phyloP scores from a whole-genome alignment of 2,329 filamentous ascomycete genomes.

The Ophiostoma sp. region DNA sequence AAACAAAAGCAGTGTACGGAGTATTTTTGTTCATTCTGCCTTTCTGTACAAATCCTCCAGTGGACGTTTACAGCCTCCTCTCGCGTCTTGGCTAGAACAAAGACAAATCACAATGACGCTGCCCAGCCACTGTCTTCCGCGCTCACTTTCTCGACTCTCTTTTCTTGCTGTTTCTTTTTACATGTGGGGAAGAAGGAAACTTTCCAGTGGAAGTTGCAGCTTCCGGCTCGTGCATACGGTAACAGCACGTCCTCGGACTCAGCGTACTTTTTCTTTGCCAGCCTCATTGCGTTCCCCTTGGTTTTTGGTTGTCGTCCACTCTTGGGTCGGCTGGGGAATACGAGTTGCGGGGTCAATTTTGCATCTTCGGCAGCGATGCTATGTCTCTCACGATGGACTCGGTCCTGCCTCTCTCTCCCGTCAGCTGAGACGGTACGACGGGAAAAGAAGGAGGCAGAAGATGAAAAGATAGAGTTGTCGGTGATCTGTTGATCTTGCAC shows the following conservation, averaged over 20 bases:
- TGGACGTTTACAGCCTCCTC: neutral
- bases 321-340: neutral
- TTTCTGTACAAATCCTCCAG: neutral
- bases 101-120: neutral
- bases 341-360: neutral
- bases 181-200: neutral
- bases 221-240: neutral
- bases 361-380: neutral
- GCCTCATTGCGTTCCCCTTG: neutral
- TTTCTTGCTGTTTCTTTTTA: neutral
- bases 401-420: neutral
- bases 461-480: neutral
- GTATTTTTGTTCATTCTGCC: neutral
- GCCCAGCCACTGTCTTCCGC: neutral
- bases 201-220: neutral
- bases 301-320: neutral
- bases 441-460: neutral
- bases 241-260: neutral
- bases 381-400: neutral
- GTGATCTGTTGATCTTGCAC: neutral
- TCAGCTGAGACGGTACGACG: neutral
- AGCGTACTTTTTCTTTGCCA: neutral
- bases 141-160: neutral
- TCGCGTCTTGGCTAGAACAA: neutral
- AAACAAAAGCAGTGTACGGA: neutral